Base-by-base conservation (phyloP, 306 rosid genomes). In the Fragaria vesca region DNA sequence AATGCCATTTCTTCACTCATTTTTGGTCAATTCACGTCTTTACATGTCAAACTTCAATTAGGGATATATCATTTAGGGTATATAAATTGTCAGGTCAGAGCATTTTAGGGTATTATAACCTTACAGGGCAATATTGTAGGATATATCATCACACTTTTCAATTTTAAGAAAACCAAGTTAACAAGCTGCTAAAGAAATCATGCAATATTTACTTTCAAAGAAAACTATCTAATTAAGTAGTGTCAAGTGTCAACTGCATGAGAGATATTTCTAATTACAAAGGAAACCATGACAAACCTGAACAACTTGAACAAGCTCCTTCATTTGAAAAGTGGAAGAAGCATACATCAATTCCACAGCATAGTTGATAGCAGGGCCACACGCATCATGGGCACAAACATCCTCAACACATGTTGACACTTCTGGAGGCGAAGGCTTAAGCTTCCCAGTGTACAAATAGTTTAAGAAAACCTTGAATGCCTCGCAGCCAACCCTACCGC, bases 281-380 rank as follows among this genome's bases (percentile, higher is more conserved):
- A 21, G 18, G 48, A 69, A 85, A 84, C 73, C 43, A 76, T 45
- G 58, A 77, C 18, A 52, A 77, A 95, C 99, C 99, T 95, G 99
- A 77, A 89, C 91, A 83, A 93, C 87, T 63, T 76, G 82, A 79
- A 93, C 96, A 13, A 95, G 91, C 86, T 95, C 99, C 80, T 89
- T 92, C 90, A 91, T 91, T 84, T 86, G 90, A 81, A 95, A 95
- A 70, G 88, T 88, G 57, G 84, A 79, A 75, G 99, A 92, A 77
- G 96, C 97, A 88, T 88, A 92, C 96, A 95, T 87, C 62, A 95
- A 87, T 73, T 95, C 97, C 84, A 95, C 85, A 21, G 93, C 96
- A 80, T 85, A 88, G 78, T 86, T 81, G 52, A 95, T 89, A 66
- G 97, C 96, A 48, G 99, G 99, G 12, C 91, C 84, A 30, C 99